A percentile compares a stretch with the other conserved stretches of the same genome.
phyloP scores from a whole-genome alignment of 768 basidiomycete genomes.

The Auricularia heimuer region DNA sequence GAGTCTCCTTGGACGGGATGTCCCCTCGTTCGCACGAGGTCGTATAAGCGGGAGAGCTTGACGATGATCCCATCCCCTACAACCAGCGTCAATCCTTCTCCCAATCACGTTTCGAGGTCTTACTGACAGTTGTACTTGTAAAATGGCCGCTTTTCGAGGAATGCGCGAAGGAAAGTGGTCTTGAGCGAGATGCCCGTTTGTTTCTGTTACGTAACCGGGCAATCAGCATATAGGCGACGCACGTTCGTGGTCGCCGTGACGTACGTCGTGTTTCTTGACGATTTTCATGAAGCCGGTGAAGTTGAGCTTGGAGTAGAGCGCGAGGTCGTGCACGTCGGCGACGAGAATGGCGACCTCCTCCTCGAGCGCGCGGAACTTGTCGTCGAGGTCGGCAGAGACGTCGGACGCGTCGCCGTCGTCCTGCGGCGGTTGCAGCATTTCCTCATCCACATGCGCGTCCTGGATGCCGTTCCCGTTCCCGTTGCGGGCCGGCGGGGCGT shows the following conservation, averaged over 20 bases:
- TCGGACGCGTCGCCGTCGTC: constrained; percentile 38
- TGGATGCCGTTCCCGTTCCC: constrained; percentile 12
- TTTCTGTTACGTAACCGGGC: constrained; percentile 51
- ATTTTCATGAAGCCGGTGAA: constrained; percentile 95
- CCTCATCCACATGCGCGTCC: constrained; percentile 8
- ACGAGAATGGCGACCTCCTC: constrained; percentile 93
- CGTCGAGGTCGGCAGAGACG: constrained; percentile 45
- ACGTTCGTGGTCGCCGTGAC: constrained; percentile 12
- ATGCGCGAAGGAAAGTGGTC: constrained; percentile 79
- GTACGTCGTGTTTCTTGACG: constrained; percentile 83
- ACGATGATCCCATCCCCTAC: constrained; percentile 78
- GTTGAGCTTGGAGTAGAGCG: constrained; percentile 88
- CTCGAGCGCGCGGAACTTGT: constrained; percentile 77
- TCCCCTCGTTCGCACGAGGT: constrained; percentile 90
- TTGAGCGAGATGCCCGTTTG: constrained; percentile 78
- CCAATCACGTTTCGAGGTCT: no score
- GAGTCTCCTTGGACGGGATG: constrained; percentile 92
- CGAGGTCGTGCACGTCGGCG: constrained; percentile 41
- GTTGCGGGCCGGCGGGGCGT: background rate
- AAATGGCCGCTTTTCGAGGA: constrained; percentile 89
- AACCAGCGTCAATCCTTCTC: no score
- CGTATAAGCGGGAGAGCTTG: constrained; percentile 88
- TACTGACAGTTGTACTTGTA: constrained; percentile 77
- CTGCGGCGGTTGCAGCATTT: constrained; percentile 1
- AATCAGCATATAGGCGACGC: background rate